Percentiles rank a stretch among this genome's conserved stretches.
Conservation (phyloP, 805 yeast genomes). For the Cyberlindnera japonica region DNA sequence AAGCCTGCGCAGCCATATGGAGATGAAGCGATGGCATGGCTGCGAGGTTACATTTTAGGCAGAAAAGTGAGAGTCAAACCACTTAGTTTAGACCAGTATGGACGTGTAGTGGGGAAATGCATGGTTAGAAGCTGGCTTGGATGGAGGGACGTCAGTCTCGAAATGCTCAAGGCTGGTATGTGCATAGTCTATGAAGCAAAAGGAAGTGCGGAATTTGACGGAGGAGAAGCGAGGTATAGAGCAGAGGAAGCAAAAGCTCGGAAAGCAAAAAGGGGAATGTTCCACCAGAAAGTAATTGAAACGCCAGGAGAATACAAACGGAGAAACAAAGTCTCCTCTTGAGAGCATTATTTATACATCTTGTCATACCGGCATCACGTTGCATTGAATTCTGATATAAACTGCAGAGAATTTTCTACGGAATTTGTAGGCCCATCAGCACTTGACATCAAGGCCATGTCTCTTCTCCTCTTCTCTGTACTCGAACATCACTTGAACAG, state of each 20-base stretch:
- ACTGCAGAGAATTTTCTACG: not conserved
- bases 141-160: constrained; percentile 74
- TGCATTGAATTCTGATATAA: not conserved
- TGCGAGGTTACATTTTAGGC: constrained; percentile 61
- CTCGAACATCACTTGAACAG: constrained; percentile 92
- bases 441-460: constrained; percentile 75
- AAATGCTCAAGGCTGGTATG: constrained; percentile 80
- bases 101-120: constrained; percentile 74
- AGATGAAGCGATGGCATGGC: constrained; percentile 81
- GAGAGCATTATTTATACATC: not conserved
- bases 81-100: constrained; percentile 80
- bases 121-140: constrained; percentile 60
- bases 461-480: constrained; percentile 82
- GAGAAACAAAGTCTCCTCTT: constrained; percentile 24
- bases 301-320: constrained; percentile 83
- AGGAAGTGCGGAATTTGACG: constrained; percentile 81
- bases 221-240: constrained; percentile 57
- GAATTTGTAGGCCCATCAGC: constrained; percentile 31
- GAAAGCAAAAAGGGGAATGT: constrained; percentile 56
- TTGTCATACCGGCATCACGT: not conserved
- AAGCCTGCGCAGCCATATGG: constrained; percentile 86
- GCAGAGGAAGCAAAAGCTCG: constrained; percentile 60
- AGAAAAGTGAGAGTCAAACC: constrained; percentile 73
- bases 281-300: constrained; percentile 50
- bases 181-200: constrained; percentile 88